Evolutionary conservation across 306 rosid genomes (phyloP), one percentile per base, ranked within the genome.

Genomic region (Coriaria nepalensis): DNA sequence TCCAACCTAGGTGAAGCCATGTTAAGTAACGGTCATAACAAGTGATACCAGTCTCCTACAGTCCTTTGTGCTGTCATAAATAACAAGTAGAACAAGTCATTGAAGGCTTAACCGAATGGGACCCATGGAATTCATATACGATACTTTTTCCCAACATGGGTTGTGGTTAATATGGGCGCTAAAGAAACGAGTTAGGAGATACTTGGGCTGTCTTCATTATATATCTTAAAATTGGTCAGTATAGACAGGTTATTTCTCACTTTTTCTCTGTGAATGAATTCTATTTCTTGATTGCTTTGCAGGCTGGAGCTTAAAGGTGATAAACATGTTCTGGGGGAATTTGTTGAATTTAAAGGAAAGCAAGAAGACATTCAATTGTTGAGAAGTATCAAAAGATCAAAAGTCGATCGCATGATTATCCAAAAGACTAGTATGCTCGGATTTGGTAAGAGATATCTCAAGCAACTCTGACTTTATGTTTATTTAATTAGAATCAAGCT

Each of bases 401-500:
- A 85, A 75, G 82, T 85, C 51, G 64, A 71, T 40, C 79, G 52
- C 14, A 8, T 90, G 68, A 37, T 63, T 15, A 66, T 79, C 54
- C 95, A 82, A 47, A 80, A 78, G 82, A 90, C 81, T 0, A 90
- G 98, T 73, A 90, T 81, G 87, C 77, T 90, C 56, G 98, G 98
- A 53, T 73, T 85, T 59, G 94, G 98, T 90, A 85, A 72, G 29
- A 20, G 29, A 20, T 20, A 20, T 20, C 52, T 61, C 15, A 52
- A 58, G 15, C 48, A 6, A 12, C 29, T 20, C 29, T 20, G 29
- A 20, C 29, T 20, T 20, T 20, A 20, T 20, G 29, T 20, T 20
- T 20, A 20, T 20, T 20, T 3, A 20, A 20, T 20, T 20, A 20
- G 29, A 20, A 20, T 40, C 33, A 13, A 9, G 11, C 38, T 53